Evolutionary conservation across 129 eudicot species (phyloP).

Genomic region (Dittrichia graveolens): DNA sequence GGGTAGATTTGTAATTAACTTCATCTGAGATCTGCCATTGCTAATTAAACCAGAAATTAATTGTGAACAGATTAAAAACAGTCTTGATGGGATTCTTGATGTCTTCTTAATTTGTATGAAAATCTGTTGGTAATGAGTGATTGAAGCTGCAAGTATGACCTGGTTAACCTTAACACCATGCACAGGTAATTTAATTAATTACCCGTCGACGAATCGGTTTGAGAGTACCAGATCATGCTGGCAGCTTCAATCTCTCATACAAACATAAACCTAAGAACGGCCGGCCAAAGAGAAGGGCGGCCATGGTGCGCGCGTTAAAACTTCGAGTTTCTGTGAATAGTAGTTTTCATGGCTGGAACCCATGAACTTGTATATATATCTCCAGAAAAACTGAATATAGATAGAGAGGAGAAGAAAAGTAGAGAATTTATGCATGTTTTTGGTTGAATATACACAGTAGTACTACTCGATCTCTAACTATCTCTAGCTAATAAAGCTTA

Average conservation of each 20-base stretch:
- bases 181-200: not conserved
- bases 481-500: constrained; percentile 7
- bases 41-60: constrained; percentile 21
- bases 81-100: not conserved
- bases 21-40: constrained; percentile 23
- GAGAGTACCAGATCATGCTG: constrained; percentile 61
- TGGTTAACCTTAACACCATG: constrained; percentile 28
- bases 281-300: constrained; percentile 1
- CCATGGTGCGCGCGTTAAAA: not conserved
- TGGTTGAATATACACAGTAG: not conserved
- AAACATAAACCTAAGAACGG: constrained; percentile 37
- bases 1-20: constrained; percentile 22
- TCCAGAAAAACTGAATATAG: not conserved
- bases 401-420: constrained; percentile 20
- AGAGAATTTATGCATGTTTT: constrained; percentile 21
- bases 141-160: constrained; percentile 73
- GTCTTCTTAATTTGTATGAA: constrained; percentile 14
- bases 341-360: not conserved
- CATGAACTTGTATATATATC: not conserved
- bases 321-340: not conserved
- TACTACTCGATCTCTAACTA: too few species aligned
- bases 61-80: not conserved
- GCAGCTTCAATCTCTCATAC: constrained; percentile 70
- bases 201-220: constrained; percentile 1
- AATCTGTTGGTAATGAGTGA: constrained; percentile 57